Percentiles rank a stretch among this genome's conserved stretches.
Conservation (phyloP, 2,329 filamentous ascomycete genomes). For the Hymenoscyphus scutula region DNA sequence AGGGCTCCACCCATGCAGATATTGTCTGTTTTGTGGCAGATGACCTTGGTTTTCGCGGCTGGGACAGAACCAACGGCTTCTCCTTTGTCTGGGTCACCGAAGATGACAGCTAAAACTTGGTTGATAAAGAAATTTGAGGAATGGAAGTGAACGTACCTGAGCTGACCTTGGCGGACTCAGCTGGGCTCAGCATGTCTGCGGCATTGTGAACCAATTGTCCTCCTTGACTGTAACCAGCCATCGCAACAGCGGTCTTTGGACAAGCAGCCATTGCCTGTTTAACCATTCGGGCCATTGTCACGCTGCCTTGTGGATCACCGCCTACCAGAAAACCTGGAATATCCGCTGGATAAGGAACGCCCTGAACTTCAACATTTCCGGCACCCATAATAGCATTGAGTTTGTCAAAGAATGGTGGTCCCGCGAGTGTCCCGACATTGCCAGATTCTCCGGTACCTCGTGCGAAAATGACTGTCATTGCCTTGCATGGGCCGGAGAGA, state of each 20-base stretch:
- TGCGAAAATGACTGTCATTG: conserved; percentile 54
- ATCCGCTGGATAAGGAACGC: conserved; percentile 21
- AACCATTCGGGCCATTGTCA: conserved; percentile 37
- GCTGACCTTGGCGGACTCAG: conserved; percentile 20
- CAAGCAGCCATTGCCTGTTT: conserved; percentile 21
- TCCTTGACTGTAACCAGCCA: conserved; percentile 25
- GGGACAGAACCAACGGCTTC: conserved; percentile 22
- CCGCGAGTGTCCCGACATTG: conserved; percentile 49
- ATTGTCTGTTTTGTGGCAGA: conserved; percentile 29
- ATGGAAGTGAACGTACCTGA: conserved; percentile 18
- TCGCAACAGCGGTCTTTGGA: conserved; percentile 24
- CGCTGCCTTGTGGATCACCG: conserved; percentile 43
- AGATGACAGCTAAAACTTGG: conserved; percentile 24
- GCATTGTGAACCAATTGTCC: conserved; percentile 28
- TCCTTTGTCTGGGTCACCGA: conserved; percentile 31
- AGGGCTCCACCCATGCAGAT: conserved; percentile 23
- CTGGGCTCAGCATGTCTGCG: conserved; percentile 16
- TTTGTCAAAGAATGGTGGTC: conserved; percentile 50
- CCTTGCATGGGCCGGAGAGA: conserved; percentile 39
- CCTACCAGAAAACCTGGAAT: conserved; percentile 34
- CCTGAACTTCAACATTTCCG: conserved; percentile 41
- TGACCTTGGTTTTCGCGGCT: conserved; percentile 24
- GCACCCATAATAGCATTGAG: conserved; percentile 43
- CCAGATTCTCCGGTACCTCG: conserved; percentile 52
- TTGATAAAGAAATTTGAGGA: not conserved